Evolutionary conservation across 306 rosid genomes (phyloP).

Genomic region (Castanea crenata): DNA sequence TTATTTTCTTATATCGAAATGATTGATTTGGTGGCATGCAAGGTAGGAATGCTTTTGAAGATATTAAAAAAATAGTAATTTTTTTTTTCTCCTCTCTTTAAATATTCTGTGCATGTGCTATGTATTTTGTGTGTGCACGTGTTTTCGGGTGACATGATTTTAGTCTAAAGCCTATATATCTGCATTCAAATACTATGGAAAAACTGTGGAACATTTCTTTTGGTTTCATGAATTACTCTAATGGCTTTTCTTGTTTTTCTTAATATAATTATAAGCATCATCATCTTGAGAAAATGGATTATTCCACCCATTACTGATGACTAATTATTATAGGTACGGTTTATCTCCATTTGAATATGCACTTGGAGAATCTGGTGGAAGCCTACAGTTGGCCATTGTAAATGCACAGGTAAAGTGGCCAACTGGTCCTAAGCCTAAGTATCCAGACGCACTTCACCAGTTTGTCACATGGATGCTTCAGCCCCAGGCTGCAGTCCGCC

Average conservation of each 20-base stretch:
- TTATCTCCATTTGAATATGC: slow-evolving; percentile 97
- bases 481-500: slow-evolving; percentile 83
- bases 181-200: too few relatives aligned
- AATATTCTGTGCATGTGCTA: too few relatives aligned
- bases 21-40: too few relatives aligned
- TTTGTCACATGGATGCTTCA: slow-evolving; percentile 99
- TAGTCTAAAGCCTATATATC: too few relatives aligned
- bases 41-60: too few relatives aligned
- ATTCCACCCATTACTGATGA: slow-evolving; percentile 11
- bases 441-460: slow-evolving; percentile 92
- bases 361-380: slow-evolving; percentile 96
- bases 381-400: slow-evolving; percentile 86
- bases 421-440: slow-evolving; percentile 71
- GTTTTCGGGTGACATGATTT: too few relatives aligned
- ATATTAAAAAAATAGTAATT: too few relatives aligned
- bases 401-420: slow-evolving; percentile 97
- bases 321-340: slow-evolving; percentile 65
- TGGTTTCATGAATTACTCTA: neutral
- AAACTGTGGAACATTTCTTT: neutral
- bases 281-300: neutral
- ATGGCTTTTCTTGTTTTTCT: neutral
- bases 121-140: too few relatives aligned
- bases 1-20: too few relatives aligned
- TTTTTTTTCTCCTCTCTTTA: too few relatives aligned
- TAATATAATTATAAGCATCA: neutral